These are phyloP conservation scores for Amyloporia xantha DNA, from an alignment of 768 basidiomycete species.

Conservation along the genomic window DNA sequence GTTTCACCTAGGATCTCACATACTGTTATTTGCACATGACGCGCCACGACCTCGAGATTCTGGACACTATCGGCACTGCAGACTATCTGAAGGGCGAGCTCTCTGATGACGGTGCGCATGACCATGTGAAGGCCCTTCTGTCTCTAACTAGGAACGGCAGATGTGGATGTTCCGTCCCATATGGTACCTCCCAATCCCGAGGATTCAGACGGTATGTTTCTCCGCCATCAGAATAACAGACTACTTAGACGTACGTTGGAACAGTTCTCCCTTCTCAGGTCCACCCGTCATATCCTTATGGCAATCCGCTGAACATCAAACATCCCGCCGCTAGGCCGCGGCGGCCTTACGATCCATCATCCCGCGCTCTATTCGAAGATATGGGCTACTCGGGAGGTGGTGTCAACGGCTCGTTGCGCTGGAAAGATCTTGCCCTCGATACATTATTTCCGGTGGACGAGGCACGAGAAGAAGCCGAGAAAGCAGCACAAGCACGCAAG, in stretches of 20 bases:
- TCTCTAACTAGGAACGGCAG: conserved; percentile 29
- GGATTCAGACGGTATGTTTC: conserved; percentile 68
- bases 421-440: conserved; percentile 79
- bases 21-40: conserved; percentile 87
- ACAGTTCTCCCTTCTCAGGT: conserved; percentile 78
- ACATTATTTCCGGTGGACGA: conserved; percentile 69
- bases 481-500: conserved; percentile 71
- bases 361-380: conserved; percentile 79
- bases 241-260: neutral
- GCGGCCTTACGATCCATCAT: conserved; percentile 67
- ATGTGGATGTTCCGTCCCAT: conserved; percentile 74
- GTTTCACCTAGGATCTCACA: conserved; percentile 61
- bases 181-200: conserved; percentile 86
- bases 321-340: conserved; percentile 73
- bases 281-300: conserved; percentile 87
- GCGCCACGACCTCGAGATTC: conserved; percentile 61
- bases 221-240: conserved; percentile 3
- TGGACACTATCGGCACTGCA: conserved; percentile 75
- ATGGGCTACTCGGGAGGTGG: conserved; percentile 80
- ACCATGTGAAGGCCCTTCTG: neutral
- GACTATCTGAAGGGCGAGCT: conserved; percentile 76
- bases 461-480: conserved; percentile 65
- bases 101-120: conserved; percentile 57
- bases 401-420: conserved; percentile 67
- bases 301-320: conserved; percentile 74